Conservation (phyloP, 257 asterid species). For the Scutellaria galericulata region DNA sequence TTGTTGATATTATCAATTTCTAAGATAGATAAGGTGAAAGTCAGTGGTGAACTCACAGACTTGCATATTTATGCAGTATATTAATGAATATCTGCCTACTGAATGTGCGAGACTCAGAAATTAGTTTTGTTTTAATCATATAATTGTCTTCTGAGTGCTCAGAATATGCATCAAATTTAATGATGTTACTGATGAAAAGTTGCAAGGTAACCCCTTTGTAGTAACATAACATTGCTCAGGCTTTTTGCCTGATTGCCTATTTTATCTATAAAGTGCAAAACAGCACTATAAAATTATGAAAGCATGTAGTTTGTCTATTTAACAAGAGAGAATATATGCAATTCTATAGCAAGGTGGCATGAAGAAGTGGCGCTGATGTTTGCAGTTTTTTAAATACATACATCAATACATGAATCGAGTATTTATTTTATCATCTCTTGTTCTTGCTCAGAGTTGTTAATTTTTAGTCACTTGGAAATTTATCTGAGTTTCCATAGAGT, state of each 20-base stretch:
- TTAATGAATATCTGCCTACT: neutral
- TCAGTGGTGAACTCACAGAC: conserved; percentile 8
- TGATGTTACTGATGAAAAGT: neutral
- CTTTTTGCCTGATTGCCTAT: neutral
- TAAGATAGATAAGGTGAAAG: neutral
- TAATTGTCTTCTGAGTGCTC: neutral
- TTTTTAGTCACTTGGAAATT: neutral
- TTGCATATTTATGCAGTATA: neutral
- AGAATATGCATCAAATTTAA: too few relatives aligned
- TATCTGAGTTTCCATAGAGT: neutral
- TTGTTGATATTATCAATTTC: conserved; percentile 2
- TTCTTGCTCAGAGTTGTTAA: neutral
- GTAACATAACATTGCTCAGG: neutral
- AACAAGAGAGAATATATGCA: neutral
- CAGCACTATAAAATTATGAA: neutral
- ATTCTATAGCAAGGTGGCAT: neutral
- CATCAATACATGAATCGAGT: neutral
- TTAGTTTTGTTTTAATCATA: neutral
- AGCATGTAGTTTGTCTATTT: neutral
- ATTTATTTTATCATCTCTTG: too few relatives aligned
- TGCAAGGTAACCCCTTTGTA: neutral
- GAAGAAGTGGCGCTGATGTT: neutral
- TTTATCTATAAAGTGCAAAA: neutral
- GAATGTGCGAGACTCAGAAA: conserved; percentile 4
- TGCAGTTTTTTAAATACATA: neutral